phyloP scores from a whole-genome alignment of 805 yeast species.

The Lipomyces starkeyi region DNA sequence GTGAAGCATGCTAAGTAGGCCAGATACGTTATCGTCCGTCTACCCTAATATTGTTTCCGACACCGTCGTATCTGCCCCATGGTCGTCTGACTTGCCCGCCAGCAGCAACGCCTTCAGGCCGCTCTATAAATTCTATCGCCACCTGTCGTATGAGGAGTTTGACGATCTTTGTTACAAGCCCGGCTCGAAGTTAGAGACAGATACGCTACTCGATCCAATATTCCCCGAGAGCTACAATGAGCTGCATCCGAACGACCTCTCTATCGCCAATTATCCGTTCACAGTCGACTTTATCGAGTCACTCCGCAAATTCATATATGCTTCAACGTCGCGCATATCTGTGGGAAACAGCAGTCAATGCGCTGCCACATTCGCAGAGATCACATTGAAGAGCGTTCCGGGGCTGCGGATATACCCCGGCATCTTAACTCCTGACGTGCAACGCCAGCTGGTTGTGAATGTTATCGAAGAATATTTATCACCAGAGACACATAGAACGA shows the following conservation, averaged over 20 bases:
- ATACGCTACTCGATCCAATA: constrained; percentile 22
- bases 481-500: constrained; percentile 46
- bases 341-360: background rate
- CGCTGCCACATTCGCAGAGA: constrained; percentile 3
- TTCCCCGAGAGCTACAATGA: constrained; percentile 9
- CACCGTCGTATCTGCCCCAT: background rate
- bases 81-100: background rate
- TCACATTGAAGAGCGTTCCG: constrained; percentile 45
- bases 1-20: background rate
- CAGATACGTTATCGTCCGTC: background rate
- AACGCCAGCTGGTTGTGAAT: constrained; percentile 43
- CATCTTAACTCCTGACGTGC: constrained; percentile 41
- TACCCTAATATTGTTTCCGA: background rate
- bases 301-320: constrained; percentile 7
- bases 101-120: constrained; percentile 30
- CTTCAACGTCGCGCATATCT: constrained; percentile 14
- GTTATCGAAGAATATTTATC: constrained; percentile 46
- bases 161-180: constrained; percentile 13
- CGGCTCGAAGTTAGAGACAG: background rate
- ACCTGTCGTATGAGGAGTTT: constrained; percentile 18
- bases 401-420: constrained; percentile 46
- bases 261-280: background rate
- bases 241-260: constrained; percentile 16
- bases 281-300: constrained; percentile 9
- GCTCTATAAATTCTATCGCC: constrained; percentile 32